Percentiles rank a stretch among this genome's conserved stretches.
These are phyloP conservation scores for Platanus orientalis DNA, from an alignment of 164 flowering plant genomes.

Conservation along the genomic window DNA sequence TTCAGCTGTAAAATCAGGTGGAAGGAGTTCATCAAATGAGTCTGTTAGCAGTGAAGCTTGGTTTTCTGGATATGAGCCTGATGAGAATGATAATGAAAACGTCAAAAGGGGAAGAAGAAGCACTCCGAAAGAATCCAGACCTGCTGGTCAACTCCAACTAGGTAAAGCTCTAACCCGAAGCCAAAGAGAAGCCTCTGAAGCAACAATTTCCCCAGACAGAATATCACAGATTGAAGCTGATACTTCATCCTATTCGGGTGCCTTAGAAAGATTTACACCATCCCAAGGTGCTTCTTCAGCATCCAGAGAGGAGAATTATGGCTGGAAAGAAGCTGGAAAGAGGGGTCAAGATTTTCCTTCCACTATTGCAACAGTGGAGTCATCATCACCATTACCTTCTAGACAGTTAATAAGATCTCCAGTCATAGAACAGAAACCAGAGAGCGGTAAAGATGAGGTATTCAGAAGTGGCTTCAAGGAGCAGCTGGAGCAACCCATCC, in stretches of 20 bases:
- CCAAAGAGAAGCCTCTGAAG: constrained; percentile 26
- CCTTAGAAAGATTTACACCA: constrained; percentile 25
- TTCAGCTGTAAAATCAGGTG: constrained; percentile 39
- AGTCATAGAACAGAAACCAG: constrained; percentile 25
- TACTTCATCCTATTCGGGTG: constrained; percentile 23
- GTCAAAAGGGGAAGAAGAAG: constrained; percentile 28
- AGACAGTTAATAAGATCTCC: constrained; percentile 29
- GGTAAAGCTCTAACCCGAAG: constrained; percentile 22
- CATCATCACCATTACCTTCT: constrained; percentile 18
- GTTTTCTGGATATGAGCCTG: constrained; percentile 78
- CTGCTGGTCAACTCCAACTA: constrained; percentile 25
- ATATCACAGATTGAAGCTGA: constrained; percentile 18
- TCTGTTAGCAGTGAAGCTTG: constrained; percentile 65
- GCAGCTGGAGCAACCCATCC: constrained; percentile 20
- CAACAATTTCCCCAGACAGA: constrained; percentile 19
- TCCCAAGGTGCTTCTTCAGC: constrained; percentile 24
- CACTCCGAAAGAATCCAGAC: constrained; percentile 21
- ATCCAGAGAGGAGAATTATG: constrained; percentile 24
- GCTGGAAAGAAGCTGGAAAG: constrained; percentile 20
- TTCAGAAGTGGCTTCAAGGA: constrained; percentile 26
- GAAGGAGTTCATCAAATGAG: constrained; percentile 53
- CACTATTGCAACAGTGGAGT: not conserved
- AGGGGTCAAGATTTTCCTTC: constrained; percentile 12
- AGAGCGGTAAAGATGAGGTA: constrained; percentile 18
- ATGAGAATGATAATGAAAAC: constrained; percentile 40